phyloP scores from a whole-genome alignment of 2,329 filamentous ascomycete species.

The Trichothecium roseum region DNA sequence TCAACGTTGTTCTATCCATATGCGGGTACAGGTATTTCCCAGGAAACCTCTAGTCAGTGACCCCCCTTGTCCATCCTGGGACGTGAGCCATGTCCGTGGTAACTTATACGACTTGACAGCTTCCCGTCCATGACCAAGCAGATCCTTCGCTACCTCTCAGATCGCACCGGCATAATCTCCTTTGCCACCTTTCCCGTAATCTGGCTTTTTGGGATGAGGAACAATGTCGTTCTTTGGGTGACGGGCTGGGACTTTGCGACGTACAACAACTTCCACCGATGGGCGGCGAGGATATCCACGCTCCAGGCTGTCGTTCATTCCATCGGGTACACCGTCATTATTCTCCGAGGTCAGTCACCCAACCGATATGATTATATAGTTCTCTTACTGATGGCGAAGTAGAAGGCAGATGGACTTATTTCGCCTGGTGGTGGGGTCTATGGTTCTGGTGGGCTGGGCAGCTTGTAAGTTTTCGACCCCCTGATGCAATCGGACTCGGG shows the following conservation, averaged over 20 bases:
- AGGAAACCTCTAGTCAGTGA: slow-evolving; percentile 27
- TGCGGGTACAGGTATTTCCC: slow-evolving; percentile 25
- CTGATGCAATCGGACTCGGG: background rate
- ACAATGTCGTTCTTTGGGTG: slow-evolving; percentile 54
- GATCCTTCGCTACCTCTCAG: slow-evolving; percentile 44
- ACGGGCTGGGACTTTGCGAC: slow-evolving; percentile 61
- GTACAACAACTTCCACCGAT: slow-evolving; percentile 58
- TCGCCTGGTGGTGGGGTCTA: slow-evolving; percentile 24
- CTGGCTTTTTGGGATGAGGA: slow-evolving; percentile 58
- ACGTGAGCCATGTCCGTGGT: slow-evolving; percentile 5
- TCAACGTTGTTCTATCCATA: slow-evolving; percentile 26
- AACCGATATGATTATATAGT: background rate
- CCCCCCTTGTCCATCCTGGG: background rate
- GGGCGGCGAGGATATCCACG: slow-evolving; percentile 52
- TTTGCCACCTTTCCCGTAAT: slow-evolving; percentile 54
- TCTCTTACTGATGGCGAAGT: background rate
- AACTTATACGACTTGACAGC: slow-evolving; percentile 13
- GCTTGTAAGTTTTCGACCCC: slow-evolving; percentile 21
- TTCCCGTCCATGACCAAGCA: slow-evolving; percentile 23
- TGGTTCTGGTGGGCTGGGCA: slow-evolving; percentile 41
- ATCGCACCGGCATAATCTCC: slow-evolving; percentile 53
- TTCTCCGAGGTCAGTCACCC: slow-evolving; percentile 21
- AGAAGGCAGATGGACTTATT: slow-evolving; percentile 28
- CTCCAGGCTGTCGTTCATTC: slow-evolving; percentile 54
- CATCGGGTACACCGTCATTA: slow-evolving; percentile 41